These are phyloP conservation scores for Aspergillus oerlinghausenensis DNA, from an alignment of 2,329 filamentous ascomycete genomes.

Conservation along the genomic window DNA sequence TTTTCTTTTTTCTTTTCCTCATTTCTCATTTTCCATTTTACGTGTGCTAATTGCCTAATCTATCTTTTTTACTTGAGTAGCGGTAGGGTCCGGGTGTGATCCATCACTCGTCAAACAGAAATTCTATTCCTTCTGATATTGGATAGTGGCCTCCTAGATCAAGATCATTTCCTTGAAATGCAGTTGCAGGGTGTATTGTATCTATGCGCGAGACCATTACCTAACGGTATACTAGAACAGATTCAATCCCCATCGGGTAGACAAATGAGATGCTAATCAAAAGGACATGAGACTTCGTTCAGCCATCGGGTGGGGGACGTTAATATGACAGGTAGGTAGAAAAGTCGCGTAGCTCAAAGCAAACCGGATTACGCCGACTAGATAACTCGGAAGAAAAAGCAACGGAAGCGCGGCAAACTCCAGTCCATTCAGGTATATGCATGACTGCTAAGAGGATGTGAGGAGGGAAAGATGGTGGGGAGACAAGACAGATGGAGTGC, in stretches of 20 bases:
- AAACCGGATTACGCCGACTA: background rate
- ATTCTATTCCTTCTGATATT: background rate
- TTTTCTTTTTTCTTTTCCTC: slow-evolving; percentile 2
- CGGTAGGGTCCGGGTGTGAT: background rate
- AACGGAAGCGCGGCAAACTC: background rate
- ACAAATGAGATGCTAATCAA: slow-evolving; percentile 11
- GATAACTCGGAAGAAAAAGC: background rate
- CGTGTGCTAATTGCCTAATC: background rate
- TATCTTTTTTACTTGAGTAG: background rate
- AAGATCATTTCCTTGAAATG: background rate
- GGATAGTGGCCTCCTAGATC: background rate
- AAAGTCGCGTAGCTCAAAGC: background rate
- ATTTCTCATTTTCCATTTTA: background rate
- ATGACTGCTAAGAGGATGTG: slow-evolving; percentile 1
- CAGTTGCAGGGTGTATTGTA: background rate
- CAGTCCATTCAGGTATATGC: background rate
- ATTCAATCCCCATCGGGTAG: background rate
- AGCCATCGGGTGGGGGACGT: background rate
- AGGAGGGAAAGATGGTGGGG: slow-evolving; percentile 1
- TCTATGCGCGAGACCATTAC: background rate
- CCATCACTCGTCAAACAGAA: background rate
- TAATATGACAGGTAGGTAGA: background rate
- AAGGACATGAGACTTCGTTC: background rate
- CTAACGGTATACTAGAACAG: background rate
- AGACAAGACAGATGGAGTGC: background rate